Conservation (phyloP, 2,329 filamentous ascomycete species). For the Tolypocladium paradoxum region DNA sequence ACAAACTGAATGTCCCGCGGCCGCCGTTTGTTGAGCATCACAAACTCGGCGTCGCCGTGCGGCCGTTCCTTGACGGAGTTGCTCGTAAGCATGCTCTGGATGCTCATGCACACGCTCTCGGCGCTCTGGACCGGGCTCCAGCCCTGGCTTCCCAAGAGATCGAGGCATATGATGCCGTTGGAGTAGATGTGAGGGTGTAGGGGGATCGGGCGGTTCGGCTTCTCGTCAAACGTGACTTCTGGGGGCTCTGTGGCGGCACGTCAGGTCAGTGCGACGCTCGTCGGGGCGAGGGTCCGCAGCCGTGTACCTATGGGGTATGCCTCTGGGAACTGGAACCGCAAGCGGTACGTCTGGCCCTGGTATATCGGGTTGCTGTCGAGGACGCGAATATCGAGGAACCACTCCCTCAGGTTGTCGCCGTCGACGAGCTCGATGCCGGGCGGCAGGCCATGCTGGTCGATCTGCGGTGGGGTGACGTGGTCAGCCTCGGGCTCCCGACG, state of each 20-base stretch:
- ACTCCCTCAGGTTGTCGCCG: conserved; percentile 62
- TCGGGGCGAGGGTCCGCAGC: background rate
- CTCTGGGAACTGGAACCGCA: conserved; percentile 77
- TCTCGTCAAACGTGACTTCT: conserved; percentile 77
- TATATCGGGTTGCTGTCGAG: conserved; percentile 89
- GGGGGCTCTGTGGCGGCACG: conserved; percentile 62
- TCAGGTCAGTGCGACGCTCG: background rate
- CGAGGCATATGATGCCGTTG: conserved; percentile 96
- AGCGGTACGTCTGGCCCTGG: conserved; percentile 62
- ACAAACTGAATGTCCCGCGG: conserved; percentile 87
- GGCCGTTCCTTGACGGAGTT: conserved; percentile 88
- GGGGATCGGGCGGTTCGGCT: conserved; percentile 59
- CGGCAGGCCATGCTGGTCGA: conserved; percentile 43
- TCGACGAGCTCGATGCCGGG: conserved; percentile 73
- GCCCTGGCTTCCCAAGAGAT: conserved; percentile 75
- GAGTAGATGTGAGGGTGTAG: conserved; percentile 98
- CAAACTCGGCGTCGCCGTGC: conserved; percentile 82
- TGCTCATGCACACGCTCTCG: conserved; percentile 91
- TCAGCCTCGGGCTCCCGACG: conserved; percentile 8
- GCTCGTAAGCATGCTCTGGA: conserved; percentile 96
- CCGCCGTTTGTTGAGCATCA: conserved; percentile 64
- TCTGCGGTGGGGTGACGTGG: conserved; percentile 25
- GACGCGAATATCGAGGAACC: conserved; percentile 85
- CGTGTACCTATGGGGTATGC: conserved; percentile 82
- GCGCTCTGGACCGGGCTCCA: conserved; percentile 98